Evolutionary conservation across 331 rosid genomes (phyloP).

Genomic region (Acacia concinna): DNA sequence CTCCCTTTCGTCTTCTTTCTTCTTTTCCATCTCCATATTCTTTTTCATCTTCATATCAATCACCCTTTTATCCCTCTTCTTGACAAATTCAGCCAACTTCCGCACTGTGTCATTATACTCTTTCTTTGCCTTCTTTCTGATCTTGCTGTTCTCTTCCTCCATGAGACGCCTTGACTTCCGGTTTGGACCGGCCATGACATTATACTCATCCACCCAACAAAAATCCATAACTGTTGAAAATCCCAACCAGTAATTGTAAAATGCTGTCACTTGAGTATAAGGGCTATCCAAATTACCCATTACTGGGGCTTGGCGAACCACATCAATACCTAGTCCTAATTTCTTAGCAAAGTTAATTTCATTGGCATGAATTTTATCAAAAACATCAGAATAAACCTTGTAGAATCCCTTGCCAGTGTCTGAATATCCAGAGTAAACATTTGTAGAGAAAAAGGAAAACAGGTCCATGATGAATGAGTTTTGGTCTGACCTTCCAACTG

Average conservation of each 20-base stretch:
- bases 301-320: slow-evolving; percentile 66
- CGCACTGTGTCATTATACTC: slow-evolving; percentile 92
- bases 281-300: slow-evolving; percentile 87
- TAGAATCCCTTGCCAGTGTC: slow-evolving; percentile 73
- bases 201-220: slow-evolving; percentile 51
- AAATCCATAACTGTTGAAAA: slow-evolving; percentile 91
- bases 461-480: slow-evolving; percentile 57
- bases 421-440: slow-evolving; percentile 74
- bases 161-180: slow-evolving; percentile 34
- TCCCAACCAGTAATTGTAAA: slow-evolving; percentile 80
- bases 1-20: slow-evolving; percentile 72
- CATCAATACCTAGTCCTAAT: slow-evolving; percentile 58
- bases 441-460: slow-evolving; percentile 86
- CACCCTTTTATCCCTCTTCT: slow-evolving; percentile 96
- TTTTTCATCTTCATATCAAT: slow-evolving; percentile 82
- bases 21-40: slow-evolving; percentile 71
- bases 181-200: background rate
- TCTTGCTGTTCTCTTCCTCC: slow-evolving; percentile 96
- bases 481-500: slow-evolving; percentile 42
- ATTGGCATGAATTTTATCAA: slow-evolving; percentile 62
- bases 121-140: slow-evolving; percentile 80
- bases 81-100: slow-evolving; percentile 86
- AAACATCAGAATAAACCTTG: slow-evolving; percentile 68
- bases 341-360: slow-evolving; percentile 66
- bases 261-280: slow-evolving; percentile 77